Conservation (phyloP, 768 basidiomycete species). For the Mrakia frigida region DNA sequence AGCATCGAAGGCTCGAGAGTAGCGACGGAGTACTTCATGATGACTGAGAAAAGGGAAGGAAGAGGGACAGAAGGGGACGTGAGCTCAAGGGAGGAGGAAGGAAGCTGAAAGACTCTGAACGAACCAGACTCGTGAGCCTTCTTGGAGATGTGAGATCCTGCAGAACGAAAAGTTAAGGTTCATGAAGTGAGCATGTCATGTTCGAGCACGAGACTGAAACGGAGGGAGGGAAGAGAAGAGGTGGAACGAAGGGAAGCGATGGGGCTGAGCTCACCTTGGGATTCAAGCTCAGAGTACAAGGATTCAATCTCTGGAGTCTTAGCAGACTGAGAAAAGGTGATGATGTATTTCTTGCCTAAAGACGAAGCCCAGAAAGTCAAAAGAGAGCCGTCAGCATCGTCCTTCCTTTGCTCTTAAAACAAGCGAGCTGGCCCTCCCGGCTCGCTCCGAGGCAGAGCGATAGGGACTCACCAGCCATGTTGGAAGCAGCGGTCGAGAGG, state of each 20-base stretch:
- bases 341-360: constrained; percentile 26
- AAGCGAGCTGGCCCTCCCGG: background rate
- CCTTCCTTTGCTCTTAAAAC: too few relatives aligned
- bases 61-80: background rate
- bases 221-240: background rate
- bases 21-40: constrained; percentile 27
- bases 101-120: background rate
- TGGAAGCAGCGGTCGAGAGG: background rate
- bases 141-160: constrained; percentile 14
- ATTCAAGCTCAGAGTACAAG: constrained; percentile 17
- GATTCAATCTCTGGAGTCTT: constrained; percentile 9
- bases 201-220: background rate
- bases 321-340: constrained; percentile 19
- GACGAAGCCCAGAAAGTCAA: background rate
- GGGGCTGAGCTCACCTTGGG: constrained; percentile 7
- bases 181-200: background rate
- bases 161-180: background rate
- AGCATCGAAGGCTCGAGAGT: constrained; percentile 1
- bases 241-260: background rate
- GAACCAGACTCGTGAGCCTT: background rate
- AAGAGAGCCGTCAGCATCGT: background rate
- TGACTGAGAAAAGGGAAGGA: background rate
- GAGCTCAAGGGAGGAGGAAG: background rate
- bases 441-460: background rate
- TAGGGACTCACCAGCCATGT: background rate